Percentiles rank a stretch among this genome's conserved stretches.
Conservation (phyloP, 345 rosid genomes). For the Acer yangbiense region DNA sequence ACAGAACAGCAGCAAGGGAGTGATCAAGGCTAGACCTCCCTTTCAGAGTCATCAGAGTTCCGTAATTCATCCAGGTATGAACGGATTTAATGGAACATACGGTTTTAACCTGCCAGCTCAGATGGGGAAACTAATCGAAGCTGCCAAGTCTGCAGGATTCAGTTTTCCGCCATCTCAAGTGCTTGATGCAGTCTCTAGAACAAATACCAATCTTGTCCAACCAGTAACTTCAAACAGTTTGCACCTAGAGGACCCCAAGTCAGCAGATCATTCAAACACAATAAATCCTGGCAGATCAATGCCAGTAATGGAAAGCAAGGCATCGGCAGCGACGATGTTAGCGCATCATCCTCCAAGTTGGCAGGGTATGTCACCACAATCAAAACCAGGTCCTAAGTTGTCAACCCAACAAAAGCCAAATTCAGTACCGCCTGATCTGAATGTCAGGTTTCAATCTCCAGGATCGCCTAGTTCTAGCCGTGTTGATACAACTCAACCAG, state of each 20-base stretch:
- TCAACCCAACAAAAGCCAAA: conserved; percentile 32
- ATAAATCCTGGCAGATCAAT: conserved; percentile 11
- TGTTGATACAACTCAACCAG: conserved; percentile 48
- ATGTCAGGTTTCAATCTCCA: conserved; percentile 45
- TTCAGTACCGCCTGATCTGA: conserved; percentile 48
- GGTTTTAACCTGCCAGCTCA: conserved; percentile 41
- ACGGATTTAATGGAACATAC: conserved; percentile 44
- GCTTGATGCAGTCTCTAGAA: conserved; percentile 27
- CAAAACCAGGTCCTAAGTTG: conserved; percentile 23
- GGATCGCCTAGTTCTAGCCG: conserved; percentile 42
- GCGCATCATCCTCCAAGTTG: conserved; percentile 14
- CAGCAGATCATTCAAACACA: conserved; percentile 19
- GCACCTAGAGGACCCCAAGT: conserved; percentile 28
- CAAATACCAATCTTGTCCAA: conserved; percentile 22
- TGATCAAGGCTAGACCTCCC: conserved; percentile 30
- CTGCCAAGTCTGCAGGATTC: conserved; percentile 30
- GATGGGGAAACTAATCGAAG: conserved; percentile 33
- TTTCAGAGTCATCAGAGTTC: conserved; percentile 29
- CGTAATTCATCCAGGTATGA: conserved; percentile 30
- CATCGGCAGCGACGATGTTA: conserved; percentile 19
- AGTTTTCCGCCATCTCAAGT: conserved; percentile 35
- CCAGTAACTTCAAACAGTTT: conserved; percentile 18
- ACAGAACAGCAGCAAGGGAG: conserved; percentile 25
- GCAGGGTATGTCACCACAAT: conserved; percentile 26
- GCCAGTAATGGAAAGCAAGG: conserved; percentile 19